A percentile compares a stretch with the other conserved stretches of the same genome.
Conservation (phyloP, 176 grass and related monocot species). For the Zoysia pacifica region DNA sequence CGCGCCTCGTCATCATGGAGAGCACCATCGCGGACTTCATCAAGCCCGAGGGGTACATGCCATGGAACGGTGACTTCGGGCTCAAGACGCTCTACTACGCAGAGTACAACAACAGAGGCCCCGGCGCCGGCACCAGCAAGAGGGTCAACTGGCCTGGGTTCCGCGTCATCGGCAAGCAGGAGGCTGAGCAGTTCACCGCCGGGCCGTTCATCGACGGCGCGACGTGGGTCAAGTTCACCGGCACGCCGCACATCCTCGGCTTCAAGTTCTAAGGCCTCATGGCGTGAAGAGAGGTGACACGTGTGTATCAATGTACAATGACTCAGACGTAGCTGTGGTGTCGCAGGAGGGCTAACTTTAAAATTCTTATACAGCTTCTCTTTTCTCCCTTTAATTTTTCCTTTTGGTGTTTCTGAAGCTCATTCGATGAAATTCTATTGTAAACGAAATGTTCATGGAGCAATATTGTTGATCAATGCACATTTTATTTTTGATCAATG, state of each 20-base stretch:
- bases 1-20: slow-evolving; percentile 69
- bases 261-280: too few relatives aligned
- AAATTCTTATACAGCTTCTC: too few relatives aligned
- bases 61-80: slow-evolving; percentile 55
- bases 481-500: too few relatives aligned
- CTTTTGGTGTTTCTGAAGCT: too few relatives aligned
- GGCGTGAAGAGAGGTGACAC: too few relatives aligned
- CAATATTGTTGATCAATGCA: too few relatives aligned
- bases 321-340: neutral
- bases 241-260: slow-evolving; percentile 12
- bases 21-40: slow-evolving; percentile 57
- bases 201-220: slow-evolving; percentile 52
- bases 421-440: too few relatives aligned
- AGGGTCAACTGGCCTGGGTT: slow-evolving; percentile 71
- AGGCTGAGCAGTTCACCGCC: slow-evolving; percentile 55
- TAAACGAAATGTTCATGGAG: too few relatives aligned
- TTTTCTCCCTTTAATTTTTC: too few relatives aligned
- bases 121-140: slow-evolving; percentile 53
- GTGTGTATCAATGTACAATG: too few relatives aligned
- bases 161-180: slow-evolving; percentile 50
- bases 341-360: neutral
- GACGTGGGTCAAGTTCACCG: slow-evolving; percentile 55
- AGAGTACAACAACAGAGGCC: slow-evolving; percentile 70
- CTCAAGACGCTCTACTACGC: slow-evolving; percentile 75
- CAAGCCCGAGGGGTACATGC: slow-evolving; percentile 67